These are phyloP conservation scores for Hamamelis virginiana DNA, from an alignment of 164 flowering plant genomes.

Conservation along the genomic window DNA sequence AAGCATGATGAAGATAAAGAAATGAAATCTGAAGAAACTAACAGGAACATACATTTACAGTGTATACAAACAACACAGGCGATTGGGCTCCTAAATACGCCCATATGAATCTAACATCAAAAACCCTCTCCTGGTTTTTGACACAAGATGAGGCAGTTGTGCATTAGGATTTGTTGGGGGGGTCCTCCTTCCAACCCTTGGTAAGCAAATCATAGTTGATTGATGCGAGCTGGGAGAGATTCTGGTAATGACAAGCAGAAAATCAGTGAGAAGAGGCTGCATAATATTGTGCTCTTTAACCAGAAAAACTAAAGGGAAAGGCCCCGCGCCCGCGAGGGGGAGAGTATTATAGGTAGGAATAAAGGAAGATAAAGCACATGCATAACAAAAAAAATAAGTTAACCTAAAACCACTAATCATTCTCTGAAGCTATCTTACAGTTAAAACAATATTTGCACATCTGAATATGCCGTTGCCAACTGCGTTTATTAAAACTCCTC, in stretches of 20 bases:
- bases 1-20: background rate
- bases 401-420: background rate
- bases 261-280: background rate
- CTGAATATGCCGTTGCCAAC: too few species aligned
- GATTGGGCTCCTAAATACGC: conserved; percentile 6
- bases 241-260: conserved; percentile 40
- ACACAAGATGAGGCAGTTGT: conserved; percentile 15
- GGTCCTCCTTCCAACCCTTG: conserved; percentile 87
- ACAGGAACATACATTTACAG: conserved; percentile 67
- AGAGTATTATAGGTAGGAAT: too few species aligned
- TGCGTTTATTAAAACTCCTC: too few species aligned
- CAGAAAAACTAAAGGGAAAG: background rate
- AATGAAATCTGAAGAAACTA: background rate
- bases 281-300: too few species aligned
- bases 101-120: conserved; percentile 4
- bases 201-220: conserved; percentile 91
- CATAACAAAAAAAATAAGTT: background rate
- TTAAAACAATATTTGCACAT: too few species aligned
- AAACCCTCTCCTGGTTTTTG: conserved; percentile 3
- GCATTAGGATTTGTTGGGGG: conserved; percentile 39
- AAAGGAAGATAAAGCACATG: too few species aligned
- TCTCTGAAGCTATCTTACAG: background rate
- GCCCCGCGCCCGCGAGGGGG: too few species aligned
- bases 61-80: conserved; percentile 37
- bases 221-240: conserved; percentile 95